Percentiles rank a stretch among this genome's conserved stretches.
These are phyloP conservation scores for Brassica rapa DNA, from an alignment of 345 rosid species.

Conservation along the genomic window DNA sequence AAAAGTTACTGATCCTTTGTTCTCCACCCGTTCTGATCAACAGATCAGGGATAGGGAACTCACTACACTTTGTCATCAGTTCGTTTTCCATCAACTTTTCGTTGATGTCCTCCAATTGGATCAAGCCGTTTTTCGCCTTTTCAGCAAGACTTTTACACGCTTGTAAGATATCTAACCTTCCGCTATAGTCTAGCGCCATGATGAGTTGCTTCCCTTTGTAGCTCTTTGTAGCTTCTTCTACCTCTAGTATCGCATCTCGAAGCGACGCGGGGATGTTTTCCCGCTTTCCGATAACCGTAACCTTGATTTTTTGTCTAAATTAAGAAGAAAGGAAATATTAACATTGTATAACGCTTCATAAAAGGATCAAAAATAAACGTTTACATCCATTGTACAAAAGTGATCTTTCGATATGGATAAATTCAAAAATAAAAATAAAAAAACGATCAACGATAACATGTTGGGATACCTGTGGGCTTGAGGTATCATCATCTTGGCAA, in stretches of 20 bases:
- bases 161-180: constrained; percentile 56
- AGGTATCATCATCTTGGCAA: constrained; percentile 43
- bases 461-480: constrained; percentile 46
- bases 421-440: not conserved
- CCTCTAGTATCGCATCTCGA: constrained; percentile 31
- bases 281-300: constrained; percentile 56
- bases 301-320: constrained; percentile 35
- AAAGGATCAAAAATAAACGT: not conserved
- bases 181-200: constrained; percentile 64
- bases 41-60: constrained; percentile 59
- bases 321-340: not conserved
- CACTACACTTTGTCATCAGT: constrained; percentile 54
- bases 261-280: constrained; percentile 49
- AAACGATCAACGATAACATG: not conserved
- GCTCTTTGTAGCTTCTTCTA: constrained; percentile 48
- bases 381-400: too few species aligned
- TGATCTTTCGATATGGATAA: too few species aligned
- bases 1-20: constrained; percentile 66
- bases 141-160: constrained; percentile 60
- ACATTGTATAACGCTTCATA: not conserved
- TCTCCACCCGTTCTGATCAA: constrained; percentile 70
- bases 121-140: constrained; percentile 45
- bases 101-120: constrained; percentile 50
- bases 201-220: constrained; percentile 52
- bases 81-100: constrained; percentile 57